Evolutionary conservation across 768 basidiomycete species (phyloP).

Genomic region (Cyclocybe cylindracea): DNA sequence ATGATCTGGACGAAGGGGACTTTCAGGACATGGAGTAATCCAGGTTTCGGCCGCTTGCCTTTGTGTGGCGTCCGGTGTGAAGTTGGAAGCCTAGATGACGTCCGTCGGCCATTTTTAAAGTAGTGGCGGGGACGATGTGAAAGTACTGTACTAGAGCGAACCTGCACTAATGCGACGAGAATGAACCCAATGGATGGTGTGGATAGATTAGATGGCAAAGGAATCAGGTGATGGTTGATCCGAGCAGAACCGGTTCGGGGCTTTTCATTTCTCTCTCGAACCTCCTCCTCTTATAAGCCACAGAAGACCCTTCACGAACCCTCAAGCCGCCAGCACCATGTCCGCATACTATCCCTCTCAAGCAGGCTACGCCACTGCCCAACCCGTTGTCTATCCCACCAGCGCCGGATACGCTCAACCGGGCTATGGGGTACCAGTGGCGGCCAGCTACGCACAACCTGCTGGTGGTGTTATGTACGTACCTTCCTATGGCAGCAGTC

Average conservation of each 20-base stretch:
- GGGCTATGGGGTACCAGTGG: slow-evolving; percentile 14
- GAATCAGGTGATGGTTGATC: not conserved
- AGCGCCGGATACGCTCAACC: slow-evolving; percentile 23
- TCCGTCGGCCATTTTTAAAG: no score
- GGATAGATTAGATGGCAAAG: not conserved
- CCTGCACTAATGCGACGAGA: not conserved
- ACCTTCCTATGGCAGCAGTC: slow-evolving; percentile 24
- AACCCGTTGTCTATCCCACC: slow-evolving; percentile 34
- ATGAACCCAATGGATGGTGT: not conserved
- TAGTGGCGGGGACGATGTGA: no score
- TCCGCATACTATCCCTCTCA: slow-evolving; percentile 41
- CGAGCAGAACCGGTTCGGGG: slow-evolving; percentile 7
- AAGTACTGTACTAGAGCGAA: no score
- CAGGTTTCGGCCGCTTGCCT: not conserved
- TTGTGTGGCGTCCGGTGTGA: not conserved
- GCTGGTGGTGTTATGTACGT: slow-evolving; percentile 32
- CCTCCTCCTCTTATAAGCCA: slow-evolving; percentile 1
- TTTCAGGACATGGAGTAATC: slow-evolving; percentile 71
- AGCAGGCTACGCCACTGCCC: slow-evolving; percentile 26
- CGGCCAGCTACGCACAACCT: slow-evolving; percentile 25
- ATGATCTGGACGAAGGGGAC: slow-evolving; percentile 92
- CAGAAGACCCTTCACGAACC: not conserved
- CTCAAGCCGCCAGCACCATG: slow-evolving; percentile 20
- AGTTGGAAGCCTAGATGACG: not conserved
- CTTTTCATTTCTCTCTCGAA: slow-evolving; percentile 5